These are phyloP conservation scores for Chalara sp. DNA, from an alignment of 2,329 filamentous ascomycete species.

Conservation along the genomic window DNA sequence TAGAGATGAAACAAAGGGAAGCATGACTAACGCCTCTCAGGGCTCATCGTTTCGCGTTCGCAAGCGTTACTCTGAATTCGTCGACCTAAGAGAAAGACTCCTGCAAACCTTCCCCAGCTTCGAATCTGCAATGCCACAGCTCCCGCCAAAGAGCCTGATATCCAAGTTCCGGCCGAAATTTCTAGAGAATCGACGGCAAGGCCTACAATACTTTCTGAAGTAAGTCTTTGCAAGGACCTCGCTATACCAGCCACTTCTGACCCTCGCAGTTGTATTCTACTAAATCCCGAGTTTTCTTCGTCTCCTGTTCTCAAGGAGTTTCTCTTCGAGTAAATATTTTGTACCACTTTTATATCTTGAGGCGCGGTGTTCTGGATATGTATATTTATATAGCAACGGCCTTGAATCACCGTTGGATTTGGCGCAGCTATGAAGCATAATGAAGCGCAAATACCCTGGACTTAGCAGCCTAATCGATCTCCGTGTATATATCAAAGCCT, in stretches of 20 bases:
- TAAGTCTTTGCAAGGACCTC: conserved; percentile 37
- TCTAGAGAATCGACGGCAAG: conserved; percentile 74
- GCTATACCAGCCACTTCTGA: conserved; percentile 7
- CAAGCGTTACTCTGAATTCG: conserved; percentile 89
- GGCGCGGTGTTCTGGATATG: too few relatives aligned
- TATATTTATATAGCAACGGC: too few relatives aligned
- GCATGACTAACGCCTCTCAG: conserved; percentile 30
- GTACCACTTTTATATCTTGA: too few relatives aligned
- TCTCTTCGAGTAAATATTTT: conserved; percentile 35
- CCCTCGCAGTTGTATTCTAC: conserved; percentile 65
- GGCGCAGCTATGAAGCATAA: too few relatives aligned
- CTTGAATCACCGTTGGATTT: too few relatives aligned
- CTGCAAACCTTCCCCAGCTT: conserved; percentile 78
- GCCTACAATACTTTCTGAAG: conserved; percentile 91
- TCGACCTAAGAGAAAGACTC: conserved; percentile 68
- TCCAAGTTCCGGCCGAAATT: conserved; percentile 81
- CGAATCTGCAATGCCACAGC: conserved; percentile 73
- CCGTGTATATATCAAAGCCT: too few relatives aligned
- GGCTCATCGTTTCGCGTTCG: conserved; percentile 55
- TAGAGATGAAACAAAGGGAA: neutral
- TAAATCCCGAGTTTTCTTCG: conserved; percentile 90
- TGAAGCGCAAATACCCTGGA: too few relatives aligned
- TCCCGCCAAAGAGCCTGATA: conserved; percentile 88
- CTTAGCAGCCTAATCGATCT: too few relatives aligned
- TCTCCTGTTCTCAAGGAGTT: conserved; percentile 91